Percentiles rank a stretch among this genome's conserved stretches.
Conservation (phyloP, 2,329 filamentous ascomycete species). For the Byssochlamys sp. region DNA sequence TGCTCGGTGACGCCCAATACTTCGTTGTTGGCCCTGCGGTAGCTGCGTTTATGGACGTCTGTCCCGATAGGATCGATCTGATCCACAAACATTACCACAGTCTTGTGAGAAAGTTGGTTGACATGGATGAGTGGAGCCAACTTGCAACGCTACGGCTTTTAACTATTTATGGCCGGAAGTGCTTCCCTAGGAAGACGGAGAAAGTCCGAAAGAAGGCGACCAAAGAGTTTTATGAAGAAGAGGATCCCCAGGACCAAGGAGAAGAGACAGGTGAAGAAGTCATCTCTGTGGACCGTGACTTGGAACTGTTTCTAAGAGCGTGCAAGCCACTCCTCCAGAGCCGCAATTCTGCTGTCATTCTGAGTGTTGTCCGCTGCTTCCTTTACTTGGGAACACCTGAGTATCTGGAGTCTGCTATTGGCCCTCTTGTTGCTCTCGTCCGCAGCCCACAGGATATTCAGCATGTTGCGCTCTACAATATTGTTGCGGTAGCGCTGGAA, state of each 20-base stretch:
- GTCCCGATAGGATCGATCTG: conserved; percentile 75
- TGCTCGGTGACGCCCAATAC: conserved; percentile 86
- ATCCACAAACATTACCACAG: conserved; percentile 82
- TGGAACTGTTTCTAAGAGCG: conserved; percentile 67
- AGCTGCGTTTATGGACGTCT: conserved; percentile 77
- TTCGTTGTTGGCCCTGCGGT: conserved; percentile 94
- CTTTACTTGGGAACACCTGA: conserved; percentile 70
- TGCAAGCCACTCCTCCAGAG: conserved; percentile 82
- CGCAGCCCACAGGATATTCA: conserved; percentile 79
- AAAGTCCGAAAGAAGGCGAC: conserved; percentile 49
- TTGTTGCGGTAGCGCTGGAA: conserved; percentile 78
- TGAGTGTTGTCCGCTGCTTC: conserved; percentile 77
- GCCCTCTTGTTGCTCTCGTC: conserved; percentile 76
- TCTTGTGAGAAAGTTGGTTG: conserved; percentile 79
- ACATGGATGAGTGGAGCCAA: conserved; percentile 99
- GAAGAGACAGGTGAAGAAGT: conserved; percentile 44
- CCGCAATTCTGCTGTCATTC: conserved; percentile 83
- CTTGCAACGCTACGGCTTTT: conserved; percentile 72
- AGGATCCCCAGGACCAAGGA: conserved; percentile 39
- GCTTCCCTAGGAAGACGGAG: conserved; percentile 64
- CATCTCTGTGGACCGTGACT: conserved; percentile 64
- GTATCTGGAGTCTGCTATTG: conserved; percentile 65
- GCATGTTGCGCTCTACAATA: conserved; percentile 83
- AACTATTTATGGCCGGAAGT: conserved; percentile 73
- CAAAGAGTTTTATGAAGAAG: conserved; percentile 75